These are phyloP conservation scores for Botrytis squamosa DNA, from an alignment of 2,329 filamentous ascomycete species.

Conservation along the genomic window DNA sequence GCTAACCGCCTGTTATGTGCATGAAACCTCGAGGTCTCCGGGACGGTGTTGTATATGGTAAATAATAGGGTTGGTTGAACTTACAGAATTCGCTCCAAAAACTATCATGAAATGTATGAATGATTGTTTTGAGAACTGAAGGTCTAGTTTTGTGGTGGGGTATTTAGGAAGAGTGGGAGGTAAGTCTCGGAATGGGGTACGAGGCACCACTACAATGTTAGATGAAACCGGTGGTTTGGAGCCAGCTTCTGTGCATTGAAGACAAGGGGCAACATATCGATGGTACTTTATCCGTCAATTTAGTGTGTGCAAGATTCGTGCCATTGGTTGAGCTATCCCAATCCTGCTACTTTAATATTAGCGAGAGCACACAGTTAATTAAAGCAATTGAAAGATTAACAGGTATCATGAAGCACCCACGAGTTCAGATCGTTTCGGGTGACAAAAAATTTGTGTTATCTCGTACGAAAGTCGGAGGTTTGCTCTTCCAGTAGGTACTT, in stretches of 20 bases:
- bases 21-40: conserved; percentile 8
- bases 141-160: neutral
- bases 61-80: neutral
- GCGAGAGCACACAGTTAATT: neutral
- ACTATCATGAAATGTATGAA: neutral
- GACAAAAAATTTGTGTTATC: neutral
- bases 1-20: neutral
- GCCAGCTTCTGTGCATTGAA: neutral
- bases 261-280: neutral
- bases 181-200: neutral
- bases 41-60: neutral
- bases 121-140: neutral
- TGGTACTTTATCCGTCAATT: neutral
- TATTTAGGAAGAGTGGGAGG: conserved; percentile 7
- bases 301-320: neutral
- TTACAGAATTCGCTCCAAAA: neutral
- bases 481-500: neutral
- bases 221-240: neutral
- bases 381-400: neutral
- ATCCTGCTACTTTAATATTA: neutral
- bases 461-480: neutral
- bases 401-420: conserved; percentile 4
- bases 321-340: neutral
- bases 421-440: neutral
- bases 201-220: neutral